Evolutionary conservation across 1,284 basidiomycete genomes (phyloP).

Genomic region (Microbotryomycetes sp.): DNA sequence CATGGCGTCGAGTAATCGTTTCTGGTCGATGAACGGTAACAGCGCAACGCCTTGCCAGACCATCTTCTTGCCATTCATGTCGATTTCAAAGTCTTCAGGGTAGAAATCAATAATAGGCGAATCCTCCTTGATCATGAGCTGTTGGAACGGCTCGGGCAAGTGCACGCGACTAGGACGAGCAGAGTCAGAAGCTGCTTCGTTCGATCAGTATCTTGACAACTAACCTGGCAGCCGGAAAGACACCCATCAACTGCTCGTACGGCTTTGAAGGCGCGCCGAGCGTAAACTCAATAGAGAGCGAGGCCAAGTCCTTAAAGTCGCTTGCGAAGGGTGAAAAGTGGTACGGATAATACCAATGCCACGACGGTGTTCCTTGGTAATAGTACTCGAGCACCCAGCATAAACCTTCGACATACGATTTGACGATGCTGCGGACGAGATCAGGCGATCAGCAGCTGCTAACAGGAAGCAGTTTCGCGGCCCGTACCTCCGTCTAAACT

Average conservation of each 20-base stretch:
- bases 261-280: constrained; percentile 86
- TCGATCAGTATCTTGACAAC: constrained; percentile 16
- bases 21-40: constrained; percentile 90
- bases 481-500: constrained; percentile 68
- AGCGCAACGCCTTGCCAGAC: constrained; percentile 97
- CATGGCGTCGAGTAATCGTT: constrained; percentile 76
- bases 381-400: constrained; percentile 97
- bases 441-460: constrained; percentile 4
- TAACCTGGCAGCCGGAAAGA: constrained; percentile 87
- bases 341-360: constrained; percentile 99
- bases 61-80: constrained; percentile 99
- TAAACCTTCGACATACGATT: constrained; percentile 83
- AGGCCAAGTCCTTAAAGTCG: constrained; percentile 74
- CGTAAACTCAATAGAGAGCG: constrained; percentile 71
- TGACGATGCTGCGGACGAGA: constrained; percentile 56
- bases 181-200: not conserved
- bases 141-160: constrained; percentile 78
- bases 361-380: constrained; percentile 72
- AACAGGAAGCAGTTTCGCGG: not conserved
- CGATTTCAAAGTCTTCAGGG: constrained; percentile 82
- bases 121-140: constrained; percentile 75
- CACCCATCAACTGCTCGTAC: constrained; percentile 96
- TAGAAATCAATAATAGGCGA: constrained; percentile 91
- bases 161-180: constrained; percentile 65
- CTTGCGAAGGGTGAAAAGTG: constrained; percentile 98